Evolutionary conservation across 2,329 filamentous ascomycete species (phyloP).

Genomic region (Pseudogymnoascus sp.): DNA sequence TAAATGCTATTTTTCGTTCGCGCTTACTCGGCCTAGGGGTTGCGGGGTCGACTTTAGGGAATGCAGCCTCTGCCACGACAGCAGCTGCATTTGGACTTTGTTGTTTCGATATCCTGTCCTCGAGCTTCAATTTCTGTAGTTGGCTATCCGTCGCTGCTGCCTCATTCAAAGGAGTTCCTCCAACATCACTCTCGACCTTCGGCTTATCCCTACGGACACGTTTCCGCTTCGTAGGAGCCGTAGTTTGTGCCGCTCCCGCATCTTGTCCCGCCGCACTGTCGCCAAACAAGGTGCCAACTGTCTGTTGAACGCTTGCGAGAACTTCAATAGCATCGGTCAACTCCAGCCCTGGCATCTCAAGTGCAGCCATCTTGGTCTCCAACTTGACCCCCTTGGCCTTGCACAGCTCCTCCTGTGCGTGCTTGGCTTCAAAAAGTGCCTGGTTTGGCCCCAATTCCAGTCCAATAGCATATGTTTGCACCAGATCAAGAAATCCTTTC

Average conservation of each 20-base stretch:
- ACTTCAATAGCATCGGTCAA: neutral
- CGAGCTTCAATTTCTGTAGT: neutral
- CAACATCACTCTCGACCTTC: neutral
- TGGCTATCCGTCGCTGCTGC: neutral
- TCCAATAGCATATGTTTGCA: neutral
- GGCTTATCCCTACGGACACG: neutral
- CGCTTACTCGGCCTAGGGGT: neutral
- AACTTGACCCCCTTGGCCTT: neutral
- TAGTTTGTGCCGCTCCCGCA: neutral
- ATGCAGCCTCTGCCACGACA: neutral
- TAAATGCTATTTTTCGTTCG: neutral
- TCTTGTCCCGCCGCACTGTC: neutral
- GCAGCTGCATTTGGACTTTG: neutral
- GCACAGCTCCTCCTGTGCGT: neutral
- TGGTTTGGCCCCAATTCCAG: neutral
- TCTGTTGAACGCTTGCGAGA: neutral
- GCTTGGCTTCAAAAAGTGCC: conserved; percentile 1
- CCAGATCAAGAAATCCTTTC: neutral
- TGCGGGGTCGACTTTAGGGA: neutral
- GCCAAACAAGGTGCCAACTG: neutral
- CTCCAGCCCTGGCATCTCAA: neutral
- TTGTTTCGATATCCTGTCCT: neutral
- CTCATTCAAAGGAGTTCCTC: neutral
- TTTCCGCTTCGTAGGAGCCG: neutral
- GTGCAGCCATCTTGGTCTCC: neutral